A percentile compares a stretch with the other conserved stretches of the same genome.
These are phyloP conservation scores for Sugiyamaella neomexicana DNA, from an alignment of 1,139 yeast genomes.

Conservation along the genomic window DNA sequence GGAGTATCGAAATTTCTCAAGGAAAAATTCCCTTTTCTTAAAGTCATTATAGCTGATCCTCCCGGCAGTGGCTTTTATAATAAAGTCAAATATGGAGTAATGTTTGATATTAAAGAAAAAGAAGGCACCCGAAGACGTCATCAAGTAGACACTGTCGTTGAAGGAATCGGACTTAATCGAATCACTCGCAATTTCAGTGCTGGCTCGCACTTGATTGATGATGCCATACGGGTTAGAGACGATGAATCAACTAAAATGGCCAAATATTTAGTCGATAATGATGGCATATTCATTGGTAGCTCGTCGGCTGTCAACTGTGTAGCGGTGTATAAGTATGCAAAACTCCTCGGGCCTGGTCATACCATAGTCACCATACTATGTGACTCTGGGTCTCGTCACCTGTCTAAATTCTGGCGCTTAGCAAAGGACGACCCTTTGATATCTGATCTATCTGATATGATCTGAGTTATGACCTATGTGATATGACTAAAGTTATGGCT, in stretches of 20 bases:
- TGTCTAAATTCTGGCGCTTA: constrained; percentile 85
- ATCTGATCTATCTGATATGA: not conserved
- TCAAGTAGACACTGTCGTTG: constrained; percentile 92
- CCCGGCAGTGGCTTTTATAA: constrained; percentile 92
- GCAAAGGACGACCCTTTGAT: constrained; percentile 8
- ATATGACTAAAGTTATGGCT: no score
- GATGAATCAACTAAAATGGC: constrained; percentile 87
- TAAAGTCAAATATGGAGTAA: constrained; percentile 82
- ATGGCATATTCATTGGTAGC: constrained; percentile 89
- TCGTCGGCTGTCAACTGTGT: constrained; percentile 92
- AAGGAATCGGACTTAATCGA: constrained; percentile 90
- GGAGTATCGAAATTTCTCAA: constrained; percentile 81
- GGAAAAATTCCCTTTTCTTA: constrained; percentile 44
- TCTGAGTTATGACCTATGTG: no score
- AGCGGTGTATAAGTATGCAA: constrained; percentile 75
- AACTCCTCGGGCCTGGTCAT: constrained; percentile 58
- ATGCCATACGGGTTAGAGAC: constrained; percentile 77
- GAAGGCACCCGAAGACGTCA: constrained; percentile 95
- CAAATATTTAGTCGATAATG: constrained; percentile 70
- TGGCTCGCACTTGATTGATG: constrained; percentile 64
- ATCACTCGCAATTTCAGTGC: constrained; percentile 75
- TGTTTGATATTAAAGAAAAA: constrained; percentile 84
- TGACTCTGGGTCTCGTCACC: constrained; percentile 86
- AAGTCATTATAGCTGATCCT: constrained; percentile 78
- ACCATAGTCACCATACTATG: constrained; percentile 85